Evolutionary conservation across 2,329 filamentous ascomycete species (phyloP), one percentile per base, ranked within the genome.

Genomic region (Pyrenophora graminea): DNA sequence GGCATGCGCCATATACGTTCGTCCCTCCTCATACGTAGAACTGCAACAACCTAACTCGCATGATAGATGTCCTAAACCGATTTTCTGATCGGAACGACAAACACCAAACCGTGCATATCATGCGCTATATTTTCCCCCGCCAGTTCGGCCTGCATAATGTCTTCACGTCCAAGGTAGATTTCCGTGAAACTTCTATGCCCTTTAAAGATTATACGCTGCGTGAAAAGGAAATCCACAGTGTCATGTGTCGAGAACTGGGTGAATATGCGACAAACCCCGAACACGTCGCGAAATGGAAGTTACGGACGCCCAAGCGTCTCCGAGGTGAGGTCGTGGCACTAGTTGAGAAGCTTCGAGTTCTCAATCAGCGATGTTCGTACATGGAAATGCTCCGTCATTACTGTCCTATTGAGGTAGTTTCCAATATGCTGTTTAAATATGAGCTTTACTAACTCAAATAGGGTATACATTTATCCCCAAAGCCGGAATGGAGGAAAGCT

Each of bases 41-140:
- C 21, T 31, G 6, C 25, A 21, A 3, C 33, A 31, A 25, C n/a
- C 67, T 68, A 21, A 69, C 45, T 37, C 37, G 8, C 23, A 17
- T 7, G 6, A 13, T 47, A 95, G 90, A 97, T 76, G 85, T 92
- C 2, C 73, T 97, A 19, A 96, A 94, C 67, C 85, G 91, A 18
- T 88, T 81, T 58, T 74, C 80, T 31, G 64, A 81, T 62, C 53
- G 72, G 34, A 55, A 75, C 32, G 76, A 82, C 61, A 64, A 77
- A 1, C 66, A 73, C 10, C 82, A 87, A 56, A 89, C 85, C 0
- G 67, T 85, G 9, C 89, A 88, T 61, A 74, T 96, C 17, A 84
- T 96, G 82, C 94, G 93, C 79, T 93, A 97, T 72, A 86, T 99
- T 1, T 99, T 99, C 62, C 94, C 94, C 27, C 82, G 87, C 9